A percentile compares a stretch with the other conserved stretches of the same genome.
Evolutionary conservation across 1,284 basidiomycete genomes (phyloP).

Genomic region (Trichosporon asahii): DNA sequence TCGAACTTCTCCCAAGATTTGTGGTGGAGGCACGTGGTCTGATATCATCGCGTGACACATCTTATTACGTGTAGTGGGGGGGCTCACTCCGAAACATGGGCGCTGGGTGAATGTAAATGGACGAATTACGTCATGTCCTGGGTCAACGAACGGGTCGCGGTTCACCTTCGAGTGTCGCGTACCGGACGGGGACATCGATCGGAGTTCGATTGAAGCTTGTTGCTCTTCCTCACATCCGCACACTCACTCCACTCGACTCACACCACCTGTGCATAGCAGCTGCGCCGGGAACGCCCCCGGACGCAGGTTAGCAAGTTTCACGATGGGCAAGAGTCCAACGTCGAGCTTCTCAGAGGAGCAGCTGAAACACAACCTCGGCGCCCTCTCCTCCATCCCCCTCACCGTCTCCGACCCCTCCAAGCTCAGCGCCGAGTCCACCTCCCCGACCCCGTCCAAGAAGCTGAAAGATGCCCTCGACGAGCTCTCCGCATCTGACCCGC

Average conservation of each 20-base stretch:
- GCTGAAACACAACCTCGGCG: constrained; percentile 39
- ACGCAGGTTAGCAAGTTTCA: neutral
- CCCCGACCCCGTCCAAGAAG: constrained; percentile 18
- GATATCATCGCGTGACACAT: neutral
- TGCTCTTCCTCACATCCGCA: neutral
- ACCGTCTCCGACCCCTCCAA: constrained; percentile 23
- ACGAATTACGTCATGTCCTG: constrained; percentile 1
- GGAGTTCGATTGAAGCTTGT: neutral
- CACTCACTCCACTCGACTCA: neutral
- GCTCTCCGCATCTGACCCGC: constrained; percentile 34
- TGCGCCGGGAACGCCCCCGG: constrained; percentile 6
- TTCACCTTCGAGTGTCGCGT: neutral
- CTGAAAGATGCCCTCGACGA: constrained; percentile 35
- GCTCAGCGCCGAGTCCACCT: constrained; percentile 11
- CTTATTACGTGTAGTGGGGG: neutral
- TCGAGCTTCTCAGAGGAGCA: constrained; percentile 47
- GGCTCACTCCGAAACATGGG: neutral
- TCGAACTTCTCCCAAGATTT: constrained; percentile 4
- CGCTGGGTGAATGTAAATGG: neutral
- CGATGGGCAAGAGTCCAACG: constrained; percentile 9
- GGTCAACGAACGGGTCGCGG: neutral
- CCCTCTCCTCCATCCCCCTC: constrained; percentile 47
- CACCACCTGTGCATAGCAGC: neutral
- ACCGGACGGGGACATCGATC: neutral
- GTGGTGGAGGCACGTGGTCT: constrained; percentile 10